These are phyloP conservation scores for Hymenoscyphus linearis DNA, from an alignment of 2,329 filamentous ascomycete species.

Conservation along the genomic window DNA sequence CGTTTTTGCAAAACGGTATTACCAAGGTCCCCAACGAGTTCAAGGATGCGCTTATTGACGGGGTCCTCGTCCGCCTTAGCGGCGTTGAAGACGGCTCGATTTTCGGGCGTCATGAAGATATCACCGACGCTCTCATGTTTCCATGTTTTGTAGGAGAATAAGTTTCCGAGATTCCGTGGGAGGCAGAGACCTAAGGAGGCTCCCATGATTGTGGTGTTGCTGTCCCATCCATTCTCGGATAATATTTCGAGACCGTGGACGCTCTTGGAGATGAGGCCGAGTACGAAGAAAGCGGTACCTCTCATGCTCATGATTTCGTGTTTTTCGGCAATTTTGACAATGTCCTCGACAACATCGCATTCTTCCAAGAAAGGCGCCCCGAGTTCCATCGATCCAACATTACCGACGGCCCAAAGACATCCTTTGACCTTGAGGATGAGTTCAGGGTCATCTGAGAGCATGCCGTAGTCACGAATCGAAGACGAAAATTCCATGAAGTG, in stretches of 20 bases:
- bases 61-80: slow-evolving; percentile 52
- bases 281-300: slow-evolving; percentile 93
- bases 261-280: slow-evolving; percentile 88
- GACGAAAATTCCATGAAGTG: slow-evolving; percentile 92
- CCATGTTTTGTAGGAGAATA: slow-evolving; percentile 69
- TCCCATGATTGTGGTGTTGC: slow-evolving; percentile 77
- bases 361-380: slow-evolving; percentile 91
- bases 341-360: slow-evolving; percentile 79
- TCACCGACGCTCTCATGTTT: slow-evolving; percentile 33
- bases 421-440: slow-evolving; percentile 91
- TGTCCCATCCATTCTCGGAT: slow-evolving; percentile 86
- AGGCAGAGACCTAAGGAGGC: slow-evolving; percentile 83
- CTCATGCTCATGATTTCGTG: slow-evolving; percentile 89
- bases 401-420: slow-evolving; percentile 94
- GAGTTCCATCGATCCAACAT: slow-evolving; percentile 96
- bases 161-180: slow-evolving; percentile 68
- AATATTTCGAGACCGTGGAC: slow-evolving; percentile 89
- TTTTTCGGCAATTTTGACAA: slow-evolving; percentile 80
- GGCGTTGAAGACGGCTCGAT: slow-evolving; percentile 42
- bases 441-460: slow-evolving; percentile 80
- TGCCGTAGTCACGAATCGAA: slow-evolving; percentile 82
- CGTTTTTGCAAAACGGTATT: slow-evolving; percentile 91
- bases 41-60: slow-evolving; percentile 69
- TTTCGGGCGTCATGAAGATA: slow-evolving; percentile 36
- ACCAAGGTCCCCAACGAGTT: slow-evolving; percentile 80